Evolutionary conservation across 2,329 filamentous ascomycete species (phyloP).

Genomic region (Shiraia bambusicola): DNA sequence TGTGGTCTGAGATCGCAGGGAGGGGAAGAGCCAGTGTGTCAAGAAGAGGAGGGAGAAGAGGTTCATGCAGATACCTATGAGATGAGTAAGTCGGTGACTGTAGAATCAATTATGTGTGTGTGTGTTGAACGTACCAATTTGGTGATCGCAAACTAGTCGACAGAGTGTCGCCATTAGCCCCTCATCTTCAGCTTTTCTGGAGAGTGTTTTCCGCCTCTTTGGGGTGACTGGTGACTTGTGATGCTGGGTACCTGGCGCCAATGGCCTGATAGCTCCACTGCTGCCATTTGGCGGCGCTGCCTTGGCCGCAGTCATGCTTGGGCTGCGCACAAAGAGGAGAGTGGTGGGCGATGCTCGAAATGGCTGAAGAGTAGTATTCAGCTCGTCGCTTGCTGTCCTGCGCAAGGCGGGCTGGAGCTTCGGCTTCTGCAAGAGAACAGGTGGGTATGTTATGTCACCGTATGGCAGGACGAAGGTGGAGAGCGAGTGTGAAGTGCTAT

Average conservation of each 20-base stretch:
- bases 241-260: constrained; percentile 11
- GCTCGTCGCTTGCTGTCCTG: no score
- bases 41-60: constrained; percentile 80
- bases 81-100: constrained; percentile 8
- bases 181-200: constrained; percentile 62
- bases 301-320: constrained; percentile 8
- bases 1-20: constrained; percentile 73
- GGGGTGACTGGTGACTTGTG: constrained; percentile 12
- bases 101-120: background rate
- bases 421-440: no score
- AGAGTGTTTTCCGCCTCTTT: constrained; percentile 19
- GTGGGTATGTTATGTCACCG: no score
- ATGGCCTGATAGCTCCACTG: constrained; percentile 9
- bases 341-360: no score
- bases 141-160: constrained; percentile 74
- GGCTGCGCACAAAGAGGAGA: background rate
- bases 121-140: constrained; percentile 64
- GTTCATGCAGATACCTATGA: constrained; percentile 77
- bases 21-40: constrained; percentile 79
- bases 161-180: constrained; percentile 62
- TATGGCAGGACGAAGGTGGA: constrained; percentile 1
- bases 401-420: no score
- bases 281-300: constrained; percentile 16
- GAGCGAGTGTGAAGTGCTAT: constrained; percentile 17
- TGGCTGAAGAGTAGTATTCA: no score